Conservation (phyloP, 2,329 filamentous ascomycete species). For the Periconia digitata region DNA sequence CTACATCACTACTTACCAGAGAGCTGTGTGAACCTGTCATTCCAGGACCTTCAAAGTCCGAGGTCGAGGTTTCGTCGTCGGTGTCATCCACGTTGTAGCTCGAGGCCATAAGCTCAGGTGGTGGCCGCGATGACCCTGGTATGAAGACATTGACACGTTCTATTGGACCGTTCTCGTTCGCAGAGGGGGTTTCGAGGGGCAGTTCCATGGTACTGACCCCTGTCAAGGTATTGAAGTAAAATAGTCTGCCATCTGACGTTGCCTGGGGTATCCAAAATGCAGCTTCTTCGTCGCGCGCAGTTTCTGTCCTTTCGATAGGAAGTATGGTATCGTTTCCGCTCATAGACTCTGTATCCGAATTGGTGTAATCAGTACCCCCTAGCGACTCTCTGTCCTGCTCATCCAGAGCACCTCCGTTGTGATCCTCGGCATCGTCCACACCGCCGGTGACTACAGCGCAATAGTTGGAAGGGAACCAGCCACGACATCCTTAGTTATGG, state of each 20-base stretch:
- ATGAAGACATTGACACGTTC: constrained; percentile 87
- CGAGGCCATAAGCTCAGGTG: constrained; percentile 86
- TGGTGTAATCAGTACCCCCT: constrained; percentile 40
- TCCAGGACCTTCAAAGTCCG: constrained; percentile 77
- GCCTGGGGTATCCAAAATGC: constrained; percentile 99
- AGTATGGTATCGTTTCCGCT: constrained; percentile 46
- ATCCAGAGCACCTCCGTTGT: constrained; percentile 57
- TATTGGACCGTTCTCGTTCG: constrained; percentile 79
- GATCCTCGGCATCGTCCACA: constrained; percentile 70
- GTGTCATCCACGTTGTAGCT: constrained; percentile 84
- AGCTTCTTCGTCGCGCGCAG: constrained; percentile 75
- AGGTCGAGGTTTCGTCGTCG: constrained; percentile 83
- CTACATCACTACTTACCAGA: constrained; percentile 59
- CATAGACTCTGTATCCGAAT: constrained; percentile 50
- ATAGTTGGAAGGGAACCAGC: constrained; percentile 99
- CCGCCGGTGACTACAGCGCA: constrained; percentile 81
- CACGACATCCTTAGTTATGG: constrained; percentile 51
- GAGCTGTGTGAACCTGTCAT: constrained; percentile 70
- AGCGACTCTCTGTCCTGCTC: constrained; percentile 51
- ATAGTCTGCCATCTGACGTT: constrained; percentile 86
- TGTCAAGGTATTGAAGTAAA: constrained; percentile 98
- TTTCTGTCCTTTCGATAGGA: constrained; percentile 68
- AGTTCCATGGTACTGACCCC: constrained; percentile 93
- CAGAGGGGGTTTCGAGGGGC: constrained; percentile 84
- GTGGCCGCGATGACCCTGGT: constrained; percentile 85